These are phyloP conservation scores for Mycena haematopus DNA, from an alignment of 768 basidiomycete species.

Conservation along the genomic window DNA sequence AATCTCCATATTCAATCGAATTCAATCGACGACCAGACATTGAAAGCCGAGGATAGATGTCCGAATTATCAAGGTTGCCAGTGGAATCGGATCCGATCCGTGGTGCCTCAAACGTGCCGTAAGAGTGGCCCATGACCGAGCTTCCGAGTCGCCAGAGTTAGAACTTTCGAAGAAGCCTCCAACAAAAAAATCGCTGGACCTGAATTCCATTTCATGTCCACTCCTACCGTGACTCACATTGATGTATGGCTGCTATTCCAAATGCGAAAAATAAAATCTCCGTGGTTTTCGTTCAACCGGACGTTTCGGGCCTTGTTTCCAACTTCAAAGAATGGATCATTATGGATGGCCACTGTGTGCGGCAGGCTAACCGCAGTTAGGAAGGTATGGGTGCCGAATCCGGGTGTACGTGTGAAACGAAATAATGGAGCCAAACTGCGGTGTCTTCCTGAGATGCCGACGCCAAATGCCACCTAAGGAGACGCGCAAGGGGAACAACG, in stretches of 20 bases:
- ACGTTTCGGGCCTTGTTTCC: background rate
- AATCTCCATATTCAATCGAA: background rate
- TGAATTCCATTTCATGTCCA: background rate
- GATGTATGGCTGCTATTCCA: background rate
- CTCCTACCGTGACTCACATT: background rate
- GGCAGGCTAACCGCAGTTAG: background rate
- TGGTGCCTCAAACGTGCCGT: background rate
- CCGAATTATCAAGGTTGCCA: background rate
- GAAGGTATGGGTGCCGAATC: background rate
- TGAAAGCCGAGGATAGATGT: background rate
- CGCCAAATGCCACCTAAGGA: no score
- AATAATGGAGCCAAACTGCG: background rate
- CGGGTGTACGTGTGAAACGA: background rate
- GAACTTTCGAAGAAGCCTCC: background rate
- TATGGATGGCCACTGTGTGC: no score
- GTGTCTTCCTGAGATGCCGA: no score
- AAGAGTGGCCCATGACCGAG: background rate
- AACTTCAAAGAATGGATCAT: background rate
- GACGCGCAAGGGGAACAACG: no score
- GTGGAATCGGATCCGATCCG: background rate
- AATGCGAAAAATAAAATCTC: background rate
- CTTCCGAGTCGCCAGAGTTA: background rate
- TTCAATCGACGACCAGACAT: background rate
- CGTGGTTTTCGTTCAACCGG: background rate
- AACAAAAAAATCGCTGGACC: background rate